Conservation (phyloP, 2,329 filamentous ascomycete species). For the Botrytis fragariae region DNA sequence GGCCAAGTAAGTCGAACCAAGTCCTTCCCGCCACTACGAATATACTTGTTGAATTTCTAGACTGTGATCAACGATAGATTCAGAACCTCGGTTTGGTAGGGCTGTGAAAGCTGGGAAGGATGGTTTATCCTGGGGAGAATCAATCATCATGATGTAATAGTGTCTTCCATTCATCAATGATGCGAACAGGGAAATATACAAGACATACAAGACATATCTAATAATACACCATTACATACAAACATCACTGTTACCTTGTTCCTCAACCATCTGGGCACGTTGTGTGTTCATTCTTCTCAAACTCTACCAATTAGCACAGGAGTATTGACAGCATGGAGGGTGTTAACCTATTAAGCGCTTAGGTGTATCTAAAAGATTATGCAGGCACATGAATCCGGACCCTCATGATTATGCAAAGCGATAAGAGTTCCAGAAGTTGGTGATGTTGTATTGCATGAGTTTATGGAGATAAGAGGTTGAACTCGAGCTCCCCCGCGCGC, state of each 20-base stretch:
- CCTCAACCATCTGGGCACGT: neutral
- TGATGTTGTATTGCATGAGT: neutral
- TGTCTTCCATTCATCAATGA: neutral
- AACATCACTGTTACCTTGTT: neutral
- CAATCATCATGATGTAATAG: neutral
- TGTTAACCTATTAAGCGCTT: neutral
- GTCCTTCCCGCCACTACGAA: neutral
- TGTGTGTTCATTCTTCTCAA: neutral
- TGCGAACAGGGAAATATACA: neutral
- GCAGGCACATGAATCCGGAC: slow-evolving; percentile 13
- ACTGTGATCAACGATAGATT: neutral
- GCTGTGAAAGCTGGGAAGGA: neutral
- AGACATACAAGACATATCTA: neutral
- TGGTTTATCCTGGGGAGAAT: neutral
- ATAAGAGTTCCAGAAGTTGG: slow-evolving; percentile 6
- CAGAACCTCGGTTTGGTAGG: neutral
- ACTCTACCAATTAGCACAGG: neutral
- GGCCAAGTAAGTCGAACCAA: neutral
- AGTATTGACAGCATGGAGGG: neutral
- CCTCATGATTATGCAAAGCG: slow-evolving; percentile 14
- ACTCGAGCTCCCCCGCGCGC: neutral
- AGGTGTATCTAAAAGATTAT: neutral
- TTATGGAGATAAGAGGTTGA: slow-evolving; percentile 1
- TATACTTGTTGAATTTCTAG: neutral
- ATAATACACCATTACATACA: neutral